Percentiles rank a stretch among this genome's conserved stretches.
These are phyloP conservation scores for Pichia sp. DNA, from an alignment of 1,139 yeast genomes.

Conservation along the genomic window DNA sequence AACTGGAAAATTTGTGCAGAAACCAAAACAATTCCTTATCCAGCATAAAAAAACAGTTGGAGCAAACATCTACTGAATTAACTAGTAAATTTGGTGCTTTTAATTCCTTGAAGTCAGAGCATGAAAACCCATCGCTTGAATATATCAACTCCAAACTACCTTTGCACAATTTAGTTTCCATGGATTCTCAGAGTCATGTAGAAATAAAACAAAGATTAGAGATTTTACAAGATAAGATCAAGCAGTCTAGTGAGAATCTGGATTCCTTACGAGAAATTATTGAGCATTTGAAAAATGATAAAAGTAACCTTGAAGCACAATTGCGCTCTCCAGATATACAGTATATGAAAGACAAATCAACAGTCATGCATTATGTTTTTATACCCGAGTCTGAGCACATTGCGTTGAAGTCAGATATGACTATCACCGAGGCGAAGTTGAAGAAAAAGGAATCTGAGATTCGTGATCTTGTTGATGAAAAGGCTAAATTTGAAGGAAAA, in stretches of 20 bases:
- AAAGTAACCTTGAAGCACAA: neutral
- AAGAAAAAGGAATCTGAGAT: constrained; percentile 3
- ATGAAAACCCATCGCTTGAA: constrained; percentile 24
- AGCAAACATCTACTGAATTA: neutral
- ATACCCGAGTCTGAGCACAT: constrained; percentile 30
- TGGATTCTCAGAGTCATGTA: neutral
- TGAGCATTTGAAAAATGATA: constrained; percentile 10
- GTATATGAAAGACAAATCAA: constrained; percentile 29
- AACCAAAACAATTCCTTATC: neutral
- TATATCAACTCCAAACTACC: constrained; percentile 28
- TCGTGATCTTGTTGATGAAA: neutral
- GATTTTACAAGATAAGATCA: constrained; percentile 4
- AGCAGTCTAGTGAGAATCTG: constrained; percentile 5
- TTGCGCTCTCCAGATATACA: constrained; percentile 12
- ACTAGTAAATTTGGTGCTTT: constrained; percentile 20
- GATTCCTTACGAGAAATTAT: constrained; percentile 1
- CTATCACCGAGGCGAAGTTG: constrained; percentile 7
- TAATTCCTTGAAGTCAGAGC: neutral
- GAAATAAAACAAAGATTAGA: constrained; percentile 2
- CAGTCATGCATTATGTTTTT: constrained; percentile 26
- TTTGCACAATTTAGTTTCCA: constrained; percentile 26
- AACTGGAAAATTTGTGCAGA: neutral
- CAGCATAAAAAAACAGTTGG: neutral
- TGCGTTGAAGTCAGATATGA: constrained; percentile 23
- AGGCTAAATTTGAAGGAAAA: constrained; percentile 8